Evolutionary conservation across 139 green algal species (phyloP).

Genomic region (Penium margaritaceum): DNA sequence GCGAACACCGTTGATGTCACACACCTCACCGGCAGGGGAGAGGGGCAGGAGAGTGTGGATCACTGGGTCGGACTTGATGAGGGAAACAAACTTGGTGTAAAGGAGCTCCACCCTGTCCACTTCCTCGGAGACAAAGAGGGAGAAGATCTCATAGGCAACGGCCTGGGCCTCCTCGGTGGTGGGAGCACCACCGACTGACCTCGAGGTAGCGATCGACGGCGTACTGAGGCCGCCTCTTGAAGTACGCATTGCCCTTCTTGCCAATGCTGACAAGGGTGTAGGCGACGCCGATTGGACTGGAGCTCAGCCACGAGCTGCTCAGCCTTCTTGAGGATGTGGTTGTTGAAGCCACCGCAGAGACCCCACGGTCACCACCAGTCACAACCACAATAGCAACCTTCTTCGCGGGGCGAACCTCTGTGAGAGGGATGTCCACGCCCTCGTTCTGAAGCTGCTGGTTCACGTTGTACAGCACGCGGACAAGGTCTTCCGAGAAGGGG

Average conservation of each 20-base stretch:
- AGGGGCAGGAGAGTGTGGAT: slow-evolving; percentile 93
- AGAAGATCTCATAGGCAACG: slow-evolving; percentile 91
- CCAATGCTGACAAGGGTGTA: slow-evolving; percentile 76
- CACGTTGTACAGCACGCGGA: slow-evolving; percentile 97
- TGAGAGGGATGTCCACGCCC: slow-evolving; percentile 93
- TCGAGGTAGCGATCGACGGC: slow-evolving; percentile 60
- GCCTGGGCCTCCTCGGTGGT: slow-evolving; percentile 92
- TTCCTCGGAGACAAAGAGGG: slow-evolving; percentile 84
- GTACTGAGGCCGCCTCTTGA: slow-evolving; percentile 59
- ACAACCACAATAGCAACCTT: slow-evolving; percentile 76
- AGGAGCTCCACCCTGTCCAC: slow-evolving; percentile 94
- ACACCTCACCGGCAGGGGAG: slow-evolving; percentile 81
- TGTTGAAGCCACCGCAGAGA: slow-evolving; percentile 98
- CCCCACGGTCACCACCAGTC: slow-evolving; percentile 92
- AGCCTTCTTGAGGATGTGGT: slow-evolving; percentile 82
- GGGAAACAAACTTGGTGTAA: slow-evolving; percentile 96
- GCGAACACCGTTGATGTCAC: slow-evolving; percentile 87
- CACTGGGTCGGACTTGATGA: slow-evolving; percentile 79
- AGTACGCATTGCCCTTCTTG: slow-evolving; percentile 87
- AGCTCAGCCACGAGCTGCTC: slow-evolving; percentile 80
- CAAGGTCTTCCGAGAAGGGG: slow-evolving; percentile 96
- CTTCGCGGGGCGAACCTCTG: slow-evolving; percentile 84
- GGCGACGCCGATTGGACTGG: slow-evolving; percentile 66
- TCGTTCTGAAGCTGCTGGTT: slow-evolving; percentile 87
- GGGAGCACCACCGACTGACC: slow-evolving; percentile 72